Evolutionary conservation across 441 rosid species (phyloP), one percentile per base, ranked within the genome.

Genomic region (Pelargonium myrrhifolium): DNA sequence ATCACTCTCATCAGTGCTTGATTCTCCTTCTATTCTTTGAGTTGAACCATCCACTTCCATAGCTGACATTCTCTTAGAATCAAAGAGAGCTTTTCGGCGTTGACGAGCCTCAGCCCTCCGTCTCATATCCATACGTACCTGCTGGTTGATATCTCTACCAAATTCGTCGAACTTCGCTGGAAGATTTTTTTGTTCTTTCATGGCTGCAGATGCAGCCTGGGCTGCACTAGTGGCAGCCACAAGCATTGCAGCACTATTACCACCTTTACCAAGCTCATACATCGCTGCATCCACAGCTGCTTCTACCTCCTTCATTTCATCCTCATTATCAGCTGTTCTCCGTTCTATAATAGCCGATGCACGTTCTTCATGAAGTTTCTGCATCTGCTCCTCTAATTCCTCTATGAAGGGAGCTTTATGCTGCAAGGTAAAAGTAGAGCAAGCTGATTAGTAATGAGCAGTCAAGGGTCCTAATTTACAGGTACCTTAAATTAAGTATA

Each of bases 1-100:
- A 75, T 91, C 96, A 68, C 97, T 93, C 82, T 93, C 96, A 80
- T 91, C 97, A 31, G 93, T 88, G 84, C 93, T 88, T 7, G 96
- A 91, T 82, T 90, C 96, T 65, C 97, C 98, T 81, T 92, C 98
- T 74, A 87, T 68, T 85, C 86, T 88, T 76, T 72, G 81, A 75
- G 75, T 69, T 58, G 87, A 67, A 74, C 71, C 70, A 47, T 90
- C 92, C 45, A 82, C 60, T 65, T 87, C 86, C 93, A 89, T 77
- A 61, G 83, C 82, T 65, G 86, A 83, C 63, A 86, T 69, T 72
- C 86, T 83, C 80, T 83, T 92, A 3, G 79, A 76, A 76, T 92
- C 96, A 79, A 80, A 88, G 17, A 35, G 85, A 73, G 85, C 80
- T 79, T 82, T 92, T 81, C 89, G 83, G 63, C 71, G 79, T 68